Evolutionary conservation across 2,329 filamentous ascomycete genomes (phyloP), one percentile per base, ranked within the genome.

Genomic region (Fusarium drepaniforme): DNA sequence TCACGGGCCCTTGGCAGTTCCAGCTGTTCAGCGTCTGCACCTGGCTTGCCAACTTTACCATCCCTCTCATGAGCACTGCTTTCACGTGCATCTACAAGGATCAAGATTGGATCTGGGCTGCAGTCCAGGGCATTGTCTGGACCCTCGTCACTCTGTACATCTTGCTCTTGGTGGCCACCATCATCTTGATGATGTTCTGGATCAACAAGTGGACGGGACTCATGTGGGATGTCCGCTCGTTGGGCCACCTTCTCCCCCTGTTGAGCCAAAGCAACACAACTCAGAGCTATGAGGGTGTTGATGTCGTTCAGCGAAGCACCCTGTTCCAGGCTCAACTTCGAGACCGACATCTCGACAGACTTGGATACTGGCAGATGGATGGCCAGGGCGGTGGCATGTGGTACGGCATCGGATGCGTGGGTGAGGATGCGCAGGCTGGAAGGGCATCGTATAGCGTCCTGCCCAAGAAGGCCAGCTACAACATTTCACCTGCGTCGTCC

Each of bases 341-440:
- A 60, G 89, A 86, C 78, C 90, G 87, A 71, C 90, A 90, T 73
- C 85, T 89, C 7, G 92, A 96, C 77, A 89, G 93, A 53, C 88
- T 98, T n/a, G 95, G 96, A 8, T 97, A 97, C 83, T 98, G 96
- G 94, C 90, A 90, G 68, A 91, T 92, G 30, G 91, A 91, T 21
- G 91, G 91, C 66, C 88, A 89, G 6, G 80, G 83, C 25, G 90
- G 92, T 23, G 90, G 92, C 23, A 86, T 95, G 30, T 97, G 97
- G 87, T 95, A 97, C 80, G 91, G 91, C 3, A 90, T 97, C 66
- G 95, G 94, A 82, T 78, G 88, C 82, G 81, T 82, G 2, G 79
- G 86, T 16, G 78, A 82, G 57, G 77, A 78, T 65, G 75, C 75
- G 37, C 73, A 75, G 16, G 71, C 71, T 33, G 68, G 76, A 25